Conservation (phyloP, 108 stramenopile species). For the Skeletonema costatum region DNA sequence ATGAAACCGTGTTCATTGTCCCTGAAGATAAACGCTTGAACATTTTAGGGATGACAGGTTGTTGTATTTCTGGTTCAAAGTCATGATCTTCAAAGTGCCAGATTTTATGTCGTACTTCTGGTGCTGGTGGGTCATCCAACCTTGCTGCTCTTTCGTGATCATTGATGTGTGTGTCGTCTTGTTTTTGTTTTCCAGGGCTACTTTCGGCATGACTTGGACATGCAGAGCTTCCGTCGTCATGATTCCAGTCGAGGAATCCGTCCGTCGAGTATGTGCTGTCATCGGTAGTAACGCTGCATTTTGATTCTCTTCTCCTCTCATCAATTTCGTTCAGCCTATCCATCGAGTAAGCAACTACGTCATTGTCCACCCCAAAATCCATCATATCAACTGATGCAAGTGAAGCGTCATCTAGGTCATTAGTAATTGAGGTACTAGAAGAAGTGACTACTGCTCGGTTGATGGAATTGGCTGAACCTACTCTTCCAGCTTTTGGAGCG, state of each 20-base stretch:
- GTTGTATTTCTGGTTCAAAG: background rate
- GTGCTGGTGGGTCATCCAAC: background rate
- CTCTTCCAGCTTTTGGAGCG: background rate
- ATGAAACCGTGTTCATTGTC: background rate
- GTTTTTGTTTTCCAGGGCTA: background rate
- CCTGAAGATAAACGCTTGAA: background rate
- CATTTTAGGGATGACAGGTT: background rate
- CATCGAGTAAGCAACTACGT: background rate
- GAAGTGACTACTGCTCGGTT: background rate
- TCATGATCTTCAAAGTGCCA: background rate
- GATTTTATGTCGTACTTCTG: background rate
- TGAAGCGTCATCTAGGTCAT: background rate
- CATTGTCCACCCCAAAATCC: background rate
- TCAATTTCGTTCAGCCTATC: background rate
- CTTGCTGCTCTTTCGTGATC: too few species aligned
- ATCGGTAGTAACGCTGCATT: background rate
- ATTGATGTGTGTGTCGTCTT: too few species aligned
- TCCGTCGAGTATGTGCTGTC: background rate
- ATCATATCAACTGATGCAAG: background rate
- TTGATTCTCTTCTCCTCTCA: background rate
- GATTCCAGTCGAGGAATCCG: background rate
- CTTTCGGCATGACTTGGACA: background rate
- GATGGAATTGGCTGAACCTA: too few species aligned
- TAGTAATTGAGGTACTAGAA: background rate
- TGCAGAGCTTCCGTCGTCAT: background rate